Base-by-base conservation (phyloP, 176 grass and related monocot species). In the Carex myosuroides region DNA sequence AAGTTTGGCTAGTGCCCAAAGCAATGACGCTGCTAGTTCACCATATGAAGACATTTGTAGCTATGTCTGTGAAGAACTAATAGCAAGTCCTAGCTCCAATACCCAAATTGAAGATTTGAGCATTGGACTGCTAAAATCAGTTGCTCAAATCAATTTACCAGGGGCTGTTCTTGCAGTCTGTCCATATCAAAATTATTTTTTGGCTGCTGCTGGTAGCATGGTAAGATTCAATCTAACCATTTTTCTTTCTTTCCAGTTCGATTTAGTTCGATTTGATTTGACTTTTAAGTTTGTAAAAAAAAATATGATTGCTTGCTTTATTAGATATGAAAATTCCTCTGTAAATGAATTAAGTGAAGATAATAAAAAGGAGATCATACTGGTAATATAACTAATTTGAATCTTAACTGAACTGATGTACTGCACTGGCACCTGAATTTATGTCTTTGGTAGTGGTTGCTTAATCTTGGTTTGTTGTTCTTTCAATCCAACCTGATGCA, bases 101-200 rank as follows among this genome's bases (percentile, higher is more conserved):
- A 83, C 90, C 87, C 93, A 89, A 59, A 79, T 79, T 87, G 96
- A 95, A 86, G 89, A 90, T 85, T 89, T 89, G 82, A 50, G 81
- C 86, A 91, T 86, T 63, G 89, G 76, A 48, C 86, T 92, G 64
- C 85, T 95, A 79, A 91, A 89, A 85, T 86, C 84, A 86, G 39
- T 98, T 65, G 81, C 82, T 85, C 93, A 99, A 76, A 26, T 69
- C 84, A 86, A 84, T 79, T 88, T 91, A 21, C 79, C 48, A 80
- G 96, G 96, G 75, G 96, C 96, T 63, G 96, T 99, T 85, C 91
- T 99, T 88, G 88, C 96, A 61, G 91, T 95, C 6, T 90, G 90
- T 74, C 72, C 96, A 52, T 95, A 92, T 90, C 89, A 99, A 81
- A 88, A 86, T 59, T 93, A 93, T 95, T 79, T 99, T 50, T 86